Evolutionary conservation across 2,329 filamentous ascomycete genomes (phyloP), one percentile per base, ranked within the genome.

Genomic region (Fusarium siculi): DNA sequence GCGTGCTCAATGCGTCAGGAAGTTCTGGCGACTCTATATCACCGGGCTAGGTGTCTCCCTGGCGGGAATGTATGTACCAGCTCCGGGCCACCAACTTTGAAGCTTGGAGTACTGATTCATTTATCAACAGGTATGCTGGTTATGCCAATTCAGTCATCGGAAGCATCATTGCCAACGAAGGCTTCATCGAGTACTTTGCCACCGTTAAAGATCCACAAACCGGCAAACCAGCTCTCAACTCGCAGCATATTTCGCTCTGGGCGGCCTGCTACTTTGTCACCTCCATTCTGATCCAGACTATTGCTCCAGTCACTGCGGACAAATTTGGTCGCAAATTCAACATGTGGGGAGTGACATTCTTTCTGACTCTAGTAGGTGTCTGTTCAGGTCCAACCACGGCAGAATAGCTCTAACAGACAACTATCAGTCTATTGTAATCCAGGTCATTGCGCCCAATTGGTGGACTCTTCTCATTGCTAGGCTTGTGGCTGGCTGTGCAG

Each of bases 401-500:
- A 4, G 10, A 4, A 23, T 19, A 21, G 16, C 14, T 34, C 47
- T 52, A 15, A 52, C 16, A 15, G n/a, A 34, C 9, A 25, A 19
- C n/a, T 52, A 15, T 25, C 16, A 52, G 47, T 52, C 32, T 52
- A 36, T 52, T 25, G 16, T 25, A 9, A 52, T 52, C 32, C 30
- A 52, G n/a, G 30, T 52, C 2, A 36, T 52, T 15, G 47, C 47
- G 2, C 47, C 32, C 4, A 36, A 52, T 6, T 52, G 47, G 32
- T 52, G 49, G 49, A 36, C 32, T 15, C 49, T 52, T 3, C 49
- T 55, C 3, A 71, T 55, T 25, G 66, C 66, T 18, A 62, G 66
- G 10, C 60, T 71, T 7, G 52, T 71, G 3, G 60, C 60, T 42
- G 53, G 53, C n/a, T 55, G 53, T n/a, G 53, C 53, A 42, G 53